phyloP scores from a whole-genome alignment of 164 flowering plant genomes.

The Chloranthus sessilifolius region DNA sequence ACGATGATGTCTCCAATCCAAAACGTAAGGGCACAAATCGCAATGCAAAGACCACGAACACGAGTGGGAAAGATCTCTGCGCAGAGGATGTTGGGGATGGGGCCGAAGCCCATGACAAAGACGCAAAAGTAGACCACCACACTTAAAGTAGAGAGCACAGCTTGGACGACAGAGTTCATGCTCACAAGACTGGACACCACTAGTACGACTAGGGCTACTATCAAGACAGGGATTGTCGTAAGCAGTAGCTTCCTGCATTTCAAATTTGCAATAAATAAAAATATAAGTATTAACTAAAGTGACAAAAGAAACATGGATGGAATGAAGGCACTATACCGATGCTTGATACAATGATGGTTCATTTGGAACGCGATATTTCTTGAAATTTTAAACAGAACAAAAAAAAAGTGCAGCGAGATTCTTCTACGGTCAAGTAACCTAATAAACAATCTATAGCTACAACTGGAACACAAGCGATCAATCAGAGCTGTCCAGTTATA shows the following conservation, averaged over 20 bases:
- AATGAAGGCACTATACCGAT: too few species aligned
- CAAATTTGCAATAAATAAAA: too few species aligned
- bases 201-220: constrained; percentile 52
- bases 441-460: too few species aligned
- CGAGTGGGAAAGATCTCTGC: constrained; percentile 94
- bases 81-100: constrained; percentile 90
- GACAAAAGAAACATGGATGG: too few species aligned
- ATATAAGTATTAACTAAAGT: too few species aligned
- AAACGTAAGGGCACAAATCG: constrained; percentile 74
- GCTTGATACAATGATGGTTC: too few species aligned
- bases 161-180: constrained; percentile 45
- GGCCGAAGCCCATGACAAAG: constrained; percentile 91
- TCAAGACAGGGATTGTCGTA: constrained; percentile 64
- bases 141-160: constrained; percentile 61
- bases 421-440: too few species aligned
- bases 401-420: too few species aligned
- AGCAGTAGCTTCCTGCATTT: constrained; percentile 78
- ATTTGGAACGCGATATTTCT: too few species aligned
- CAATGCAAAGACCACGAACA: constrained; percentile 92
- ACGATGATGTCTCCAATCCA: constrained; percentile 89
- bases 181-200: constrained; percentile 43
- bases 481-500: too few species aligned
- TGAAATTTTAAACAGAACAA: too few species aligned
- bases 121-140: constrained; percentile 76
- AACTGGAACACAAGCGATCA: too few species aligned